Evolutionary conservation across 2,329 filamentous ascomycete genomes (phyloP).

Genomic region (Gnomoniopsis sp.): DNA sequence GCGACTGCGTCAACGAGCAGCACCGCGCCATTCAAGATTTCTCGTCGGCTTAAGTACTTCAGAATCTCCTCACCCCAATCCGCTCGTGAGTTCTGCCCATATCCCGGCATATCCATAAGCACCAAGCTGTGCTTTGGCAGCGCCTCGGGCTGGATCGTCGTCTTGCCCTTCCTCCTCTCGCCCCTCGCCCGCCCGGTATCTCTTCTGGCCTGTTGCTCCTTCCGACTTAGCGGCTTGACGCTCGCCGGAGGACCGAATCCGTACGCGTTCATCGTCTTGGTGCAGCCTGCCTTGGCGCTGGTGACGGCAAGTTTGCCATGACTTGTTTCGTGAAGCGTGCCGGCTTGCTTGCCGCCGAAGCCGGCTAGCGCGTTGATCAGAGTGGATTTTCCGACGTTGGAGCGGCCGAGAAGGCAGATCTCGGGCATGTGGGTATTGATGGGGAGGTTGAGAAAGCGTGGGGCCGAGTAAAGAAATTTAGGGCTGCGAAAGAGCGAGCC

Average conservation of each 20-base stretch:
- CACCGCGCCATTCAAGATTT: conserved; percentile 48
- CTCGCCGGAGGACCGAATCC: conserved; percentile 44
- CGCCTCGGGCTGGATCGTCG: conserved; percentile 28
- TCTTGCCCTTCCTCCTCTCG: conserved; percentile 5
- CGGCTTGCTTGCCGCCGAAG: conserved; percentile 23
- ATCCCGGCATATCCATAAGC: conserved; percentile 38
- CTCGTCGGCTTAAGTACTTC: conserved; percentile 46
- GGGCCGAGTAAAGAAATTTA: conserved; percentile 48
- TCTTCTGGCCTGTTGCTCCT: conserved; percentile 3
- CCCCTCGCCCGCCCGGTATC: conserved; percentile 21
- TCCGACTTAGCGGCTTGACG: conserved; percentile 18
- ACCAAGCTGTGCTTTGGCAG: conserved; percentile 45
- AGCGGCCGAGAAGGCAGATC: conserved; percentile 78
- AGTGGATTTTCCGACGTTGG: conserved; percentile 86
- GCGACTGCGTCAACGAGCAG: conserved; percentile 53
- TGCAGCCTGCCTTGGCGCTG: conserved; percentile 49
- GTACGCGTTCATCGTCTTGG: conserved; percentile 53
- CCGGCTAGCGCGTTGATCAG: conserved; percentile 80
- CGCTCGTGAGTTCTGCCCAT: conserved; percentile 32
- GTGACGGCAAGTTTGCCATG: conserved; percentile 51
- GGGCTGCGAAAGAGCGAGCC: conserved; percentile 25
- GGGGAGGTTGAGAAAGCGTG: conserved; percentile 44
- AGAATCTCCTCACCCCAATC: conserved; percentile 52
- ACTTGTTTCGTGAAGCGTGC: conserved; percentile 25
- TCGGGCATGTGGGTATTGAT: conserved; percentile 53